A percentile compares a stretch with the other conserved stretches of the same genome.
phyloP scores from a whole-genome alignment of 2,329 filamentous ascomycete genomes.

The Phoma herbarum region DNA sequence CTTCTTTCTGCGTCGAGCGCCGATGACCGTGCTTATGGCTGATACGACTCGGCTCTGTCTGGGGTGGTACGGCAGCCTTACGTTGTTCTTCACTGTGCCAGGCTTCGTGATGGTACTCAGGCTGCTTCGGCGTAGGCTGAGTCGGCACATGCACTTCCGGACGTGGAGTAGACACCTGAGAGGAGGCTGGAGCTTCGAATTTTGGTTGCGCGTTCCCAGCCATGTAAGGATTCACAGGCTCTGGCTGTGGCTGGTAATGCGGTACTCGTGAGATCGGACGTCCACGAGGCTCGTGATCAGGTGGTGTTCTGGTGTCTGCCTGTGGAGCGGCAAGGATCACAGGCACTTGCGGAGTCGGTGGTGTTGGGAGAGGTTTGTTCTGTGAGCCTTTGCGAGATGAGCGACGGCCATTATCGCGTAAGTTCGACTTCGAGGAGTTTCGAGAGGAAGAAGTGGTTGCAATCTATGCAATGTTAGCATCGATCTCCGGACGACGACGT shows the following conservation, averaged over 20 bases:
- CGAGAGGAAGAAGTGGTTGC: constrained; percentile 51
- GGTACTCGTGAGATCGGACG: constrained; percentile 26
- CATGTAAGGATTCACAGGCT: constrained; percentile 29
- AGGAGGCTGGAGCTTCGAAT: neutral
- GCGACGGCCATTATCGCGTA: constrained; percentile 45
- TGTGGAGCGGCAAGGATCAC: constrained; percentile 14
- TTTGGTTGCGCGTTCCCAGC: constrained; percentile 20
- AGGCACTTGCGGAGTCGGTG: constrained; percentile 19
- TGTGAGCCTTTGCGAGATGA: constrained; percentile 45
- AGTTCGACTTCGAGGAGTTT: constrained; percentile 48
- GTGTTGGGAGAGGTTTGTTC: constrained; percentile 48
- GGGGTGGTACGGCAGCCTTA: constrained; percentile 19
- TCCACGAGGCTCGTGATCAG: constrained; percentile 27
- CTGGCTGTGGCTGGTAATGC: constrained; percentile 28
- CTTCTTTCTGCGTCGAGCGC: constrained; percentile 25
- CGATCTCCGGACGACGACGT: neutral
- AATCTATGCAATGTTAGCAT: constrained; percentile 39
- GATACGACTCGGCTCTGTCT: constrained; percentile 17
- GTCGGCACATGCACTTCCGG: constrained; percentile 31
- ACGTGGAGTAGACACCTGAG: constrained; percentile 5
- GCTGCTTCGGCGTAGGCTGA: constrained; percentile 24
- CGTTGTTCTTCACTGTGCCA: constrained; percentile 35
- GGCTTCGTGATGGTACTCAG: constrained; percentile 34
- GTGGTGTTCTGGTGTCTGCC: constrained; percentile 16
- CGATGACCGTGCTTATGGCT: constrained; percentile 21